Evolutionary conservation across 2,329 filamentous ascomycete genomes (phyloP).

Genomic region (Phyllachora maydis): DNA sequence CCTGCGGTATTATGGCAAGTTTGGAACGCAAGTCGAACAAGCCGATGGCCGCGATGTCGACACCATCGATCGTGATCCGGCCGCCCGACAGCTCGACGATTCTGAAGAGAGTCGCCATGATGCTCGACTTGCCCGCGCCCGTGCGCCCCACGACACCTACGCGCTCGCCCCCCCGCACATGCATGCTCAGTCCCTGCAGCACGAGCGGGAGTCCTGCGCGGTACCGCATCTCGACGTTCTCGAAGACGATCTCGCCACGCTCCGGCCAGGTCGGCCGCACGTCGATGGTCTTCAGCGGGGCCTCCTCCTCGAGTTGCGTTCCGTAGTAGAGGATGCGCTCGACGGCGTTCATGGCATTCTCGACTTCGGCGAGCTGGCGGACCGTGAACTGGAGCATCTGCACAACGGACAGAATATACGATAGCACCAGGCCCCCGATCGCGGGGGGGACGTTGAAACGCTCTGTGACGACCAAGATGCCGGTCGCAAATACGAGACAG

Average conservation of each 20-base stretch:
- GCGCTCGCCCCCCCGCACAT: slow-evolving; percentile 54
- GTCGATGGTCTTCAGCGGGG: slow-evolving; percentile 56
- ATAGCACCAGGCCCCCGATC: slow-evolving; percentile 72
- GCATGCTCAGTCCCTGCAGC: slow-evolving; percentile 48
- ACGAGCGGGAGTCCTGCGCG: slow-evolving; percentile 52
- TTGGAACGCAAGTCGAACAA: slow-evolving; percentile 57
- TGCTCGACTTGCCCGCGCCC: slow-evolving; percentile 64
- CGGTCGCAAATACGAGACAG: slow-evolving; percentile 66
- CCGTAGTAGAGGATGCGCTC: slow-evolving; percentile 86
- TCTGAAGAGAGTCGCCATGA: slow-evolving; percentile 68
- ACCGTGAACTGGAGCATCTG: slow-evolving; percentile 95
- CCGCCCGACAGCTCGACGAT: slow-evolving; percentile 45
- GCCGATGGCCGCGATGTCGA: slow-evolving; percentile 53
- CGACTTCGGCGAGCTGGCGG: slow-evolving; percentile 80
- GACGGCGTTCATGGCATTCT: slow-evolving; percentile 95
- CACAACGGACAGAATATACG: slow-evolving; percentile 82
- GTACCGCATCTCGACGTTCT: slow-evolving; percentile 62
- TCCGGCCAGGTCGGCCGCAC: slow-evolving; percentile 67
- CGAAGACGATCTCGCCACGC: slow-evolving; percentile 60
- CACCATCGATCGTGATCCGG: slow-evolving; percentile 41
- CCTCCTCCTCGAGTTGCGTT: slow-evolving; percentile 70
- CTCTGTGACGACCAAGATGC: slow-evolving; percentile 80
- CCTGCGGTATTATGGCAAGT: slow-evolving; percentile 67
- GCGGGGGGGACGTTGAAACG: slow-evolving; percentile 71
- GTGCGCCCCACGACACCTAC: slow-evolving; percentile 69